Evolutionary conservation across 148 eudicot genomes (phyloP).

Genomic region (Persicaria tinctoria): DNA sequence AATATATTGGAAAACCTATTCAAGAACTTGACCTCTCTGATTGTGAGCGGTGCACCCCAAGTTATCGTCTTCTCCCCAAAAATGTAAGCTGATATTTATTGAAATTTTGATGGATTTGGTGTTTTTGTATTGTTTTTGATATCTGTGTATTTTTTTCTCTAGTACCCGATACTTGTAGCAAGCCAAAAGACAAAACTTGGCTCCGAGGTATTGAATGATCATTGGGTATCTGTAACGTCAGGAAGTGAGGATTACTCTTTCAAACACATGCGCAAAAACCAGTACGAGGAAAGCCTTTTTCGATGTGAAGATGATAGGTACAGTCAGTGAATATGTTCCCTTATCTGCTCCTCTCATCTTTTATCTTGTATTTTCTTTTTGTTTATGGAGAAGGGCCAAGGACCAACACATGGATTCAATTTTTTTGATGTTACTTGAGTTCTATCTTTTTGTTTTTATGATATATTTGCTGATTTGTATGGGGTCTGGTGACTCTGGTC

Average conservation of each 20-base stretch:
- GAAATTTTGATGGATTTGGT: not conserved
- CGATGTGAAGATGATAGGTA: slow-evolving; percentile 99
- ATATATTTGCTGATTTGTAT: not conserved
- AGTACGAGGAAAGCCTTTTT: slow-evolving; percentile 93
- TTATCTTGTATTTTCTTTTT: not conserved
- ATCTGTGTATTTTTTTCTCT: slow-evolving; percentile 14
- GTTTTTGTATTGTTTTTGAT: not conserved
- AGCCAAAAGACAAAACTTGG: slow-evolving; percentile 91
- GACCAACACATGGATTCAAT: not conserved
- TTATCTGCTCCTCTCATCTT: slow-evolving; percentile 3
- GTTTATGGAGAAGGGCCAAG: not conserved
- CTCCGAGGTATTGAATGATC: slow-evolving; percentile 78
- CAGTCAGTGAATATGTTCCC: not conserved
- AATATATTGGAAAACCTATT: slow-evolving; percentile 20
- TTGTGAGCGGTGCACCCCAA: slow-evolving; percentile 83
- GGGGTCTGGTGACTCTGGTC: not conserved
- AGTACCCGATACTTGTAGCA: slow-evolving; percentile 89
- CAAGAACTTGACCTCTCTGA: slow-evolving; percentile 92
- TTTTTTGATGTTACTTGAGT: not conserved
- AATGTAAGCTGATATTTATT: slow-evolving; percentile 40
- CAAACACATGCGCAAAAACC: slow-evolving; percentile 97
- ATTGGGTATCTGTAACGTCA: slow-evolving; percentile 97
- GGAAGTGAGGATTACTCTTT: slow-evolving; percentile 98
- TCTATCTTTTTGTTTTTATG: not conserved
- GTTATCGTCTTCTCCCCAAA: slow-evolving; percentile 91